Percentiles rank a stretch among this genome's conserved stretches.
phyloP scores from a whole-genome alignment of 768 basidiomycete species.

The Lactarius sp. region DNA sequence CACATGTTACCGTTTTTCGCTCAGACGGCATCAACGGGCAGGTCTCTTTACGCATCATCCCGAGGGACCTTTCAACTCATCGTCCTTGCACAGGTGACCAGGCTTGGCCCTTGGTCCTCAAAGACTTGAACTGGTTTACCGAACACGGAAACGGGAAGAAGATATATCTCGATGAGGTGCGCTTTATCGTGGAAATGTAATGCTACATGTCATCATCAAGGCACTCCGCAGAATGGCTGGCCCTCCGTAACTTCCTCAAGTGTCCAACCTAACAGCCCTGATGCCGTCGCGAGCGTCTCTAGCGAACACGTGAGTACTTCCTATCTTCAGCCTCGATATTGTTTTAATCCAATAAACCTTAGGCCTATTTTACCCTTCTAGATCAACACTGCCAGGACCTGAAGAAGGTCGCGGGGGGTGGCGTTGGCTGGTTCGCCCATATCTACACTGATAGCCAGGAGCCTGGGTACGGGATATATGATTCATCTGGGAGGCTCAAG shows the following conservation, averaged over 20 bases:
- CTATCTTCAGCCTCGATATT: not conserved
- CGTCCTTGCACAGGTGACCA: slow-evolving; percentile 38
- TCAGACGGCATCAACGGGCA: slow-evolving; percentile 50
- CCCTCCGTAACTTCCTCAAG: slow-evolving; percentile 57
- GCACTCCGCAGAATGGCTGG: slow-evolving; percentile 62
- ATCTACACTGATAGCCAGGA: slow-evolving; percentile 65
- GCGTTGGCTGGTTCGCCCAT: slow-evolving; percentile 82
- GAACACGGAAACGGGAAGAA: slow-evolving; percentile 63
- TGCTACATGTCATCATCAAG: not conserved
- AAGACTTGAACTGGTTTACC: slow-evolving; percentile 64
- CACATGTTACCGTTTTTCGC: slow-evolving; percentile 74
- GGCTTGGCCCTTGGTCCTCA: slow-evolving; percentile 58
- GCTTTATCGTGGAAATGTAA: slow-evolving; percentile 16
- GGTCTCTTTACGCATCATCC: slow-evolving; percentile 11
- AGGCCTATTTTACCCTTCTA: slow-evolving; percentile 65
- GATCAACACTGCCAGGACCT: slow-evolving; percentile 60
- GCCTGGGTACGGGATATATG: slow-evolving; percentile 69
- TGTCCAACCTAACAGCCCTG: slow-evolving; percentile 60
- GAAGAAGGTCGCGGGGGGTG: slow-evolving; percentile 56
- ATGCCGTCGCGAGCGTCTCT: slow-evolving; percentile 54
- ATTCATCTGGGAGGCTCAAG: slow-evolving; percentile 46
- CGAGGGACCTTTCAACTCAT: not conserved
- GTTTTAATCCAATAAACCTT: not conserved
- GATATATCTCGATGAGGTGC: slow-evolving; percentile 66
- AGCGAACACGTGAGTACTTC: slow-evolving; percentile 46